Conservation (phyloP, 2,329 filamentous ascomycete species). For the Pseudogymnoascus sp. region DNA sequence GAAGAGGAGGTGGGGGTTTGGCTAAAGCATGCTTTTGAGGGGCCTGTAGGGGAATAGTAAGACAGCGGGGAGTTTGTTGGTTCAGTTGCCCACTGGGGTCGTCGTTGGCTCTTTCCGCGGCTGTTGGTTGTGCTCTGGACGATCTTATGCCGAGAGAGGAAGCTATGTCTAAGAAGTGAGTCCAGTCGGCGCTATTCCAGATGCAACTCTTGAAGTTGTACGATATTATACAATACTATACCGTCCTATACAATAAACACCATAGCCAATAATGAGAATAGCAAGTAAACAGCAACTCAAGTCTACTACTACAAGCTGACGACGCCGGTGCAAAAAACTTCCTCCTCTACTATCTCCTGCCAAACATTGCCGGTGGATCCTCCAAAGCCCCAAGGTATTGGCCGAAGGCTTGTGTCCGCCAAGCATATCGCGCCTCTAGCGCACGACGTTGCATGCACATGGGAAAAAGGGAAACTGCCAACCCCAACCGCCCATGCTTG, state of each 20-base stretch:
- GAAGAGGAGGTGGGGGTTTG: background rate
- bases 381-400: background rate
- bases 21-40: background rate
- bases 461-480: background rate
- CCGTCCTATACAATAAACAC: background rate
- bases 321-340: background rate
- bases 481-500: background rate
- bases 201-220: background rate
- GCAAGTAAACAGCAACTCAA: background rate
- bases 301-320: background rate
- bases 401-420: background rate
- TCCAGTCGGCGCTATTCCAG: background rate
- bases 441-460: background rate
- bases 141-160: constrained; percentile 1
- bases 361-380: background rate
- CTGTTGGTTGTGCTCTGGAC: background rate
- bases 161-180: background rate
- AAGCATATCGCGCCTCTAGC: background rate
- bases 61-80: background rate
- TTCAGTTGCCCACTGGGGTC: background rate
- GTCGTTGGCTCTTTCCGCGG: background rate
- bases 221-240: background rate
- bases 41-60: background rate
- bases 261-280: background rate
- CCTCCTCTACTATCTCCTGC: background rate